Evolutionary conservation across 2,329 filamentous ascomycete genomes (phyloP).

Genomic region (Myriangium duriaei): DNA sequence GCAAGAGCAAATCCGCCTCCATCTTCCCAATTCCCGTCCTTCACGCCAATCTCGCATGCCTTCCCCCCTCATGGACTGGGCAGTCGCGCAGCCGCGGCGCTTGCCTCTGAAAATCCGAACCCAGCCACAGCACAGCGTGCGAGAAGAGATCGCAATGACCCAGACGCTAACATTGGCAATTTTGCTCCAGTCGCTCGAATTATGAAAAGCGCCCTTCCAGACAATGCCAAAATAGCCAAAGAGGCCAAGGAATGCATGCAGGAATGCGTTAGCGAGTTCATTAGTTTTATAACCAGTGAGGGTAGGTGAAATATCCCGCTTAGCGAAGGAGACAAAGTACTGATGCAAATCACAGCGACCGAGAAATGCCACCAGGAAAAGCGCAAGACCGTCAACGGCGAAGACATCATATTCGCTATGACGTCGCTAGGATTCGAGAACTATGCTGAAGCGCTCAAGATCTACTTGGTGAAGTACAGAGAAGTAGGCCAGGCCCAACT

Average conservation of each 20-base stretch:
- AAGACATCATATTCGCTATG: conserved; percentile 98
- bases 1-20: no score
- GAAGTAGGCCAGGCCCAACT: conserved; percentile 49
- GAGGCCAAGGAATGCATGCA: conserved; percentile 99
- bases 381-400: conserved; percentile 96
- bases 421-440: conserved; percentile 98
- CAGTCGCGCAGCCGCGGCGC: no score
- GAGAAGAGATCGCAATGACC: conserved; percentile 24
- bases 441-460: conserved; percentile 94
- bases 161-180: conserved; percentile 89
- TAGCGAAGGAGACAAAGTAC: no score
- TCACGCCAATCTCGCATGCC: no score
- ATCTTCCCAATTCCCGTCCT: no score
- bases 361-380: conserved; percentile 99
- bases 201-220: conserved; percentile 95
- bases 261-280: conserved; percentile 99
- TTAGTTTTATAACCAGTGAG: conserved; percentile 98
- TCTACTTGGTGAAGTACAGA: conserved; percentile 93
- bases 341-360: conserved; percentile 71
- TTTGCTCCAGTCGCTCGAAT: conserved; percentile 94
- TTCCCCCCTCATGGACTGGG: no score
- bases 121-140: conserved; percentile 15
- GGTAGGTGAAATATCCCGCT: conserved; percentile 45
- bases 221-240: conserved; percentile 93
- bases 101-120: no score